Base-by-base conservation (phyloP, 805 yeast genomes). In the Metschnikowia hibisci region DNA sequence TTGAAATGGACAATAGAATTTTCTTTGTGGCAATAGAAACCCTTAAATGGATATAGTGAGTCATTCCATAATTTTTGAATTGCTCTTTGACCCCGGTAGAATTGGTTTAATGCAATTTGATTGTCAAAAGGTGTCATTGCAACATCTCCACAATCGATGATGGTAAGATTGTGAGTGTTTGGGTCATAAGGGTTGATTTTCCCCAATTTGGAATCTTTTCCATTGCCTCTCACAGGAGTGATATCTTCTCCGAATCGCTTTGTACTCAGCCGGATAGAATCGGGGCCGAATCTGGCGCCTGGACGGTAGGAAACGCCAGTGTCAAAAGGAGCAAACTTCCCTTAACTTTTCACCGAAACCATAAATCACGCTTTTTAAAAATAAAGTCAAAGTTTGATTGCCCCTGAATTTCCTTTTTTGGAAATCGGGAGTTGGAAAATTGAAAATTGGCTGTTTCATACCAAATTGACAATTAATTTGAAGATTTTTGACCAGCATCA, bases 91-190 rank as follows among this genome's bases (percentile, higher is more conserved):
- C 76, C 82, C 20, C 82, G 62, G 53, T 77, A 78, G 72, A 82
- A 74, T 57, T 82, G 87, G 57, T 73, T 66, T 51, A 82, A 64
- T 0, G 87, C 87, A 41, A 82, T 63, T 14, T 73, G 57, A 57
- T 81, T 81, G 60, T 82, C 87, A 61, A 82, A 74, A 7, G 88
- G 87, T 2, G 84, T 75, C 53, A 82, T 74, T 10, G 85, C 81
- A 32, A 82, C 77, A 58, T 82, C 88, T 23, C 82, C 82, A 59
- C 88, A 82, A 60, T 82, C 88, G 5, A 82, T 60, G 12, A 59
- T 56, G 13, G 56, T 32, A 26, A 49, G 55, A 47, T 67, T 66
- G 48, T 67, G 72, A 15, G 62, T 51, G 6, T 23, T 67, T 32
- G 64, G 57, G 42, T 71, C 68, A 57, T 78, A 81, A 4, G 87